Evolutionary conservation across 768 basidiomycete species (phyloP), one percentile per base, ranked within the genome.

Genomic region (Tephrocybe rancida): DNA sequence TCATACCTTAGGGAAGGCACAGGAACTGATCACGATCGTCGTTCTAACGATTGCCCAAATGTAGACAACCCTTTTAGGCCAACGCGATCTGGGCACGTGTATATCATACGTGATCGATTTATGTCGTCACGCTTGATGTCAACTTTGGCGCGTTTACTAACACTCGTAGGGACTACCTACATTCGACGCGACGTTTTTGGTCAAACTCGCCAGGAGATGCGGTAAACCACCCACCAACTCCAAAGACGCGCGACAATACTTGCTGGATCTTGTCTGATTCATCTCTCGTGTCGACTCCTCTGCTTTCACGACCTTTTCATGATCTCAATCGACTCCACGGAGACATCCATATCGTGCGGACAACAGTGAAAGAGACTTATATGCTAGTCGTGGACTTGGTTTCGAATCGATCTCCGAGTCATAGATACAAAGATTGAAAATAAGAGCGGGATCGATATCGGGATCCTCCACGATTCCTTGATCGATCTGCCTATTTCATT

Each of bases 361-460:
- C n/a, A n/a, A n/a, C n/a, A n/a, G n/a, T n/a, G n/a, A n/a, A n/a
- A n/a, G n/a, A n/a, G n/a, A n/a, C n/a, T n/a, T n/a, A n/a, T n/a
- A n/a, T n/a, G n/a, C n/a, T n/a, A n/a, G n/a, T n/a, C n/a, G n/a
- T n/a, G n/a, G n/a, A n/a, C n/a, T n/a, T n/a, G n/a, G n/a, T n/a
- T n/a, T n/a, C 35, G 35, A 37, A 9, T 6, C 35, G 35, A 37
- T 16, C 10, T 37, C 29, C 13, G 13, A 5, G 7, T 30, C 29
- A 30, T 6, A 30, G 29, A 30, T 30, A 6, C 29, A 30, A 30
- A 30, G 29, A 30, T 30, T 13, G 13, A 13, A 6, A 5, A 30
- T 13, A 30, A 30, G 13, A 16, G n/a, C 35, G 10, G 11, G 48
- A 50, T 50, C 48, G 48, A 50, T 50, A 37, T 37, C 35, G 35